phyloP scores from a whole-genome alignment of 805 yeast genomes.

The Sugiyamaella smithiae region DNA sequence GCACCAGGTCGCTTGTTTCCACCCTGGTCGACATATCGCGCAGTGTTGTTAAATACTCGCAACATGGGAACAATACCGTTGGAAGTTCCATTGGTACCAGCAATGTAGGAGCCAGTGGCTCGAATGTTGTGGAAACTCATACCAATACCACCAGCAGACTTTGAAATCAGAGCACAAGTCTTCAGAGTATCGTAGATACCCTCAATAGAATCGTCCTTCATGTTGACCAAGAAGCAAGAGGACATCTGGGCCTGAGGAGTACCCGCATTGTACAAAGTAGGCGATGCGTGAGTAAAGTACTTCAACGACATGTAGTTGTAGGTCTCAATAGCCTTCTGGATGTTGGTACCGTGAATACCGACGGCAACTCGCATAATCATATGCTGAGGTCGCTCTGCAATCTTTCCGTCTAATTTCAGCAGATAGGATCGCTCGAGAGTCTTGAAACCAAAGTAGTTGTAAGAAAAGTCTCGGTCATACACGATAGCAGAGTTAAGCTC shows the following conservation, averaged over 20 bases:
- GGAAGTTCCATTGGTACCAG: constrained; percentile 90
- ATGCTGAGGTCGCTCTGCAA: constrained; percentile 92
- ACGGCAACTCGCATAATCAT: constrained; percentile 87
- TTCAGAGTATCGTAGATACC: constrained; percentile 90
- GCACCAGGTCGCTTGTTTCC: constrained; percentile 99
- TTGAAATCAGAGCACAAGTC: constrained; percentile 85
- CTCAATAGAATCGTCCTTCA: constrained; percentile 92
- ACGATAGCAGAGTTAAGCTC: constrained; percentile 71
- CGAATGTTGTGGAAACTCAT: constrained; percentile 84
- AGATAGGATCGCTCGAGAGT: constrained; percentile 89
- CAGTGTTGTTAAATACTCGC: constrained; percentile 91
- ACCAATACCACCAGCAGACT: constrained; percentile 96
- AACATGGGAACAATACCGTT: constrained; percentile 96
- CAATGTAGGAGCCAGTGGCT: constrained; percentile 79
- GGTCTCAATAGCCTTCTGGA: constrained; percentile 70
- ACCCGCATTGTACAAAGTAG: constrained; percentile 92
- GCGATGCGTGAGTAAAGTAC: constrained; percentile 91
- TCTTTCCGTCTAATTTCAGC: constrained; percentile 56
- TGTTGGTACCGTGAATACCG: constrained; percentile 77
- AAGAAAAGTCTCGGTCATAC: constrained; percentile 71
- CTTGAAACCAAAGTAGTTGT: constrained; percentile 85
- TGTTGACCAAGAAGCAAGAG: constrained; percentile 86
- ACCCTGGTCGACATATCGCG: constrained; percentile 97
- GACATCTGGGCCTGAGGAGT: constrained; percentile 82
- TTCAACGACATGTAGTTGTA: constrained; percentile 83